Percentiles rank a stretch among this genome's conserved stretches.
Evolutionary conservation across 2,329 filamentous ascomycete species (phyloP).

Genomic region (Furcasterigmium sp.): DNA sequence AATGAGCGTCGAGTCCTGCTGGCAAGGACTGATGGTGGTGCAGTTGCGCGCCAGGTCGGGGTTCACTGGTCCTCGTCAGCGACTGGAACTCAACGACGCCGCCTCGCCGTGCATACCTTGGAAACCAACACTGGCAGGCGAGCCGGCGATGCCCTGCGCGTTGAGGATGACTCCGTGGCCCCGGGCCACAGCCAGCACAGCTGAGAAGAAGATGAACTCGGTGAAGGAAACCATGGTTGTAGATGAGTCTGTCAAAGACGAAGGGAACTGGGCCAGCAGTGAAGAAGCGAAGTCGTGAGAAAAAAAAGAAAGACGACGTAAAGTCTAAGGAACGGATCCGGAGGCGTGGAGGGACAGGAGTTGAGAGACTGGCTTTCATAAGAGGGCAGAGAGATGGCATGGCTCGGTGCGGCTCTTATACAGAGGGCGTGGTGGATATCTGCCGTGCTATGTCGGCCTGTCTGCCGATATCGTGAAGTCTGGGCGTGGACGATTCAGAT

Average conservation of each 20-base stretch:
- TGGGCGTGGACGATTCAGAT: background rate
- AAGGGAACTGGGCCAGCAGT: conserved; percentile 14
- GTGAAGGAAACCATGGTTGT: conserved; percentile 30
- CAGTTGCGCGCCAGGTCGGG: conserved; percentile 55
- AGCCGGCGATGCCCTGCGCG: conserved; percentile 39
- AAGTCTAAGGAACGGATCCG: conserved; percentile 2
- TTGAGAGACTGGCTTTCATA: too few relatives aligned
- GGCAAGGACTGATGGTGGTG: conserved; percentile 59
- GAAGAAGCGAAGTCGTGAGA: conserved; percentile 20
- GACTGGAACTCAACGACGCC: too few relatives aligned
- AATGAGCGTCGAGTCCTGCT: conserved; percentile 61
- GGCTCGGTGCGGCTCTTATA: conserved; percentile 9
- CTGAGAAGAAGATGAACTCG: conserved; percentile 24
- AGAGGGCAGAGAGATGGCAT: too few relatives aligned
- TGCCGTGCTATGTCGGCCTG: too few relatives aligned
- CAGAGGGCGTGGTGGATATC: background rate
- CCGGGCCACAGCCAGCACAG: conserved; percentile 27
- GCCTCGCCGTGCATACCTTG: conserved; percentile 29
- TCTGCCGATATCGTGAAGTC: too few relatives aligned
- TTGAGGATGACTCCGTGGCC: conserved; percentile 42
- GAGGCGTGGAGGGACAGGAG: background rate
- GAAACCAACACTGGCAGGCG: conserved; percentile 43
- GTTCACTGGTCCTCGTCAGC: too few relatives aligned
- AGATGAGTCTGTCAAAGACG: conserved; percentile 9
- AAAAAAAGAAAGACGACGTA: conserved; percentile 13